Percentiles rank a stretch among this genome's conserved stretches.
Evolutionary conservation across 2,329 filamentous ascomycete genomes (phyloP).

Genomic region (Colletotrichum eleusines): DNA sequence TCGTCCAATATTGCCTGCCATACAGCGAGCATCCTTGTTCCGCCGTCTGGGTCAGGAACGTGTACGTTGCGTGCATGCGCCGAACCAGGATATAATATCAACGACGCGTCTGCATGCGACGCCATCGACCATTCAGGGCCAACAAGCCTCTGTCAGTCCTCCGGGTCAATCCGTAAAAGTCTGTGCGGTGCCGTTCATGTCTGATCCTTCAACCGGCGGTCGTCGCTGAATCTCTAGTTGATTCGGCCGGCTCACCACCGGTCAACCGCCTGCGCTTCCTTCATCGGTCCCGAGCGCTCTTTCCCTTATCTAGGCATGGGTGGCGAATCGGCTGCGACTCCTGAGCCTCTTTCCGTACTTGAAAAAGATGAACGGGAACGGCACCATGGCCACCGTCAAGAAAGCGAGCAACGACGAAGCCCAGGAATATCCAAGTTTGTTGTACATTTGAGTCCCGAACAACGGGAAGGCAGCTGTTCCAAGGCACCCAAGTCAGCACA

Average conservation of each 20-base stretch:
- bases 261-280: neutral
- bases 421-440: constrained; percentile 77
- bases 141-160: constrained; percentile 16
- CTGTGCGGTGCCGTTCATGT: constrained; percentile 33
- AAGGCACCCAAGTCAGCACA: constrained; percentile 24
- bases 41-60: constrained; percentile 31
- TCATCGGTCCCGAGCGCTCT: neutral
- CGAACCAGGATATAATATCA: constrained; percentile 6
- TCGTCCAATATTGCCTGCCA: constrained; percentile 31
- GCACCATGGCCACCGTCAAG: constrained; percentile 70
- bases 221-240: constrained; percentile 20
- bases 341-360: constrained; percentile 69
- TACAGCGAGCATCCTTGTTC: constrained; percentile 20
- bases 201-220: constrained; percentile 4
- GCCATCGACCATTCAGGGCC: constrained; percentile 11
- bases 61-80: constrained; percentile 2
- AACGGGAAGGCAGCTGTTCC: constrained; percentile 77
- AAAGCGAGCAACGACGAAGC: constrained; percentile 72
- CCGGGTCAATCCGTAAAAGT: constrained; percentile 15
- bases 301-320: constrained; percentile 41
- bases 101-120: constrained; percentile 17
- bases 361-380: constrained; percentile 74
- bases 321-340: constrained; percentile 65
- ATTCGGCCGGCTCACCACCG: constrained; percentile 18
- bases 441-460: constrained; percentile 81